Base-by-base conservation (phyloP, 2,329 filamentous ascomycete species). In the Phialophora verrucosa region DNA sequence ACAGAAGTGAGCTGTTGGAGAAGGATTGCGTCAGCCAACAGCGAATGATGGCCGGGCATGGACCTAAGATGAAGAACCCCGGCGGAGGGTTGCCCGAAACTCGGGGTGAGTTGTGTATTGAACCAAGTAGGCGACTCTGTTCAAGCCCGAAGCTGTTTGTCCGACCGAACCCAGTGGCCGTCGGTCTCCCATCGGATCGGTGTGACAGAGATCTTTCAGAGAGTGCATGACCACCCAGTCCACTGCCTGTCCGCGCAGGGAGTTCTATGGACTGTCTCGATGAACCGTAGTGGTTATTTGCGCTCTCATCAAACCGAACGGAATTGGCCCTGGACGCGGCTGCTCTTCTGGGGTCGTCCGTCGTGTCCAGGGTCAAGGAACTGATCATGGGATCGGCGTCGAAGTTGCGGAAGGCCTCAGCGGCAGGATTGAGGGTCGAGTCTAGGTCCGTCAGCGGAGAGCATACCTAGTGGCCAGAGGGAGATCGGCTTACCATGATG, bases 241-340 rank as follows among this genome's bases (percentile, higher is more conserved):
- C 90, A 77, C 92, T 96, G 27, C 88, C 87, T 25, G 92, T 93
- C 59, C 94, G 85, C 56, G 88, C 83, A 29, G 91, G 90, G 71
- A 96, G 90, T 63, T 98, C 95, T 55, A 91, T 88, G 12, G 92
- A 94, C 63, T 93, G 90, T 53, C 94, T 88, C 66, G 90, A 91
- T 74, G 96, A 92, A 44, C 89, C 90, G 87, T 95, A 96, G 77
- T 93, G 93, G 73, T 97, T 93, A 73, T 97, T 88, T 14, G 94
- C 93, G 75, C 92, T 97, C 77, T 98, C 94, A 75, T 98, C 95
- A 74, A 99, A 99, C 44, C 95, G 91, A 72, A 99, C 95, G 75
- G 95, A 98, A 76, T 98, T 98, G 56, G 95, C 94, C 73, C 95
- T 87, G 20, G 95, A 99, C 20, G 92, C 90, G 6, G 69, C 69